These are phyloP conservation scores for Yamadazyma friedrichii DNA, from an alignment of 1,139 yeast genomes.

Conservation along the genomic window DNA sequence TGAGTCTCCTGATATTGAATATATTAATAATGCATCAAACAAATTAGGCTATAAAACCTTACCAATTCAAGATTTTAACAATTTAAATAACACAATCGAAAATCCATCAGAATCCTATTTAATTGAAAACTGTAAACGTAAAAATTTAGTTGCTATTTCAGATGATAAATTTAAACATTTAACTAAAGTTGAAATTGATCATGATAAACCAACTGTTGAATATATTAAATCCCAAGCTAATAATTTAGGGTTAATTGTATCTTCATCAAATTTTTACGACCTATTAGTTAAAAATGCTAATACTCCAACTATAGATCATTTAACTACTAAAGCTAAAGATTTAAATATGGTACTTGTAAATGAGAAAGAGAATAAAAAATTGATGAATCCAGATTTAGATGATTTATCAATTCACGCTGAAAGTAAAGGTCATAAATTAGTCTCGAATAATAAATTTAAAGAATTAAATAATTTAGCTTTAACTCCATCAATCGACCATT, in stretches of 20 bases:
- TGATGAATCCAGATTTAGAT: constrained; percentile 20
- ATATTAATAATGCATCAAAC: constrained; percentile 18
- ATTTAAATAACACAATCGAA: constrained; percentile 2
- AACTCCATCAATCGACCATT: constrained; percentile 21
- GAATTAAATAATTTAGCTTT: constrained; percentile 11
- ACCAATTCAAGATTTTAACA: constrained; percentile 4
- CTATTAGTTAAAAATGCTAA: constrained; percentile 23
- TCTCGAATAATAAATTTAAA: constrained; percentile 7
- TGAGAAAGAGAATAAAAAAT: constrained; percentile 14
- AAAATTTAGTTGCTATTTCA: constrained; percentile 25
- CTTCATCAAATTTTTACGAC: constrained; percentile 30
- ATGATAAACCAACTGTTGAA: constrained; percentile 26
- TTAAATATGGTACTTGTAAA: constrained; percentile 20
- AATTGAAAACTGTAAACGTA: constrained; percentile 23
- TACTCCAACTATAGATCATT: constrained; percentile 22
- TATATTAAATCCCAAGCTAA: constrained; percentile 31
- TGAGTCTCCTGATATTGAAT: constrained; percentile 20
- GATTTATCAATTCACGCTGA: constrained; percentile 14
- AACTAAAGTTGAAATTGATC: constrained; percentile 25
- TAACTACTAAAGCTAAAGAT: constrained; percentile 28
- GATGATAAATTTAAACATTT: constrained; percentile 22
- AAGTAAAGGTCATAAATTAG: constrained; percentile 8
- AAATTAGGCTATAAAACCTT: constrained; percentile 5
- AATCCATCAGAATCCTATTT: constrained; percentile 32
- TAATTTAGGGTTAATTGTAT: constrained; percentile 30